A percentile compares a stretch with the other conserved stretches of the same genome.
phyloP scores from a whole-genome alignment of 2,329 filamentous ascomycete species.

The Periconia macrospinosa region DNA sequence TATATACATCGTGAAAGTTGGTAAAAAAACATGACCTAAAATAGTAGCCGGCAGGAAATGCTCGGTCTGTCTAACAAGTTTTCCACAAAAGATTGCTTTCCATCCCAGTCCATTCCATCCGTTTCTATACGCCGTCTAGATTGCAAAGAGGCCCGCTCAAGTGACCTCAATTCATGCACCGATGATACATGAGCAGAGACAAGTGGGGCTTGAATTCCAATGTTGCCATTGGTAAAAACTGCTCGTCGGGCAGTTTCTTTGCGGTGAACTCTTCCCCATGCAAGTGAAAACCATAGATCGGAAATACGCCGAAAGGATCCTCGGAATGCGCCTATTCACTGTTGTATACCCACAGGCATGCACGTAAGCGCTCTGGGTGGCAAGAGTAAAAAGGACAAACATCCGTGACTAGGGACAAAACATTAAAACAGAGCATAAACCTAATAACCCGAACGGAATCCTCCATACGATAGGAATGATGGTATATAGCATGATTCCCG shows the following conservation, averaged over 20 bases:
- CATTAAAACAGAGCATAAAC: not conserved
- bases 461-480: not conserved
- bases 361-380: not conserved
- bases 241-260: not conserved
- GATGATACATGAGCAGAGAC: not conserved
- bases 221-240: not conserved
- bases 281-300: not conserved
- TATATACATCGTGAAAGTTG: not conserved
- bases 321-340: not conserved
- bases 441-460: not conserved
- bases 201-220: not conserved
- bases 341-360: not conserved
- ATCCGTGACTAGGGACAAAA: not conserved
- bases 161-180: no score
- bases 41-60: no score
- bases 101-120: no score
- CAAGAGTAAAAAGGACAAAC: no score
- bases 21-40: not conserved
- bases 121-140: no score
- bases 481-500: slow-evolving; percentile 5
- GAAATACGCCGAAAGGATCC: not conserved
- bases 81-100: no score
- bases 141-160: no score
- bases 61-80: no score
- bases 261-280: not conserved